Evolutionary conservation across 768 basidiomycete genomes (phyloP).

Genomic region (Mycena haematopus): DNA sequence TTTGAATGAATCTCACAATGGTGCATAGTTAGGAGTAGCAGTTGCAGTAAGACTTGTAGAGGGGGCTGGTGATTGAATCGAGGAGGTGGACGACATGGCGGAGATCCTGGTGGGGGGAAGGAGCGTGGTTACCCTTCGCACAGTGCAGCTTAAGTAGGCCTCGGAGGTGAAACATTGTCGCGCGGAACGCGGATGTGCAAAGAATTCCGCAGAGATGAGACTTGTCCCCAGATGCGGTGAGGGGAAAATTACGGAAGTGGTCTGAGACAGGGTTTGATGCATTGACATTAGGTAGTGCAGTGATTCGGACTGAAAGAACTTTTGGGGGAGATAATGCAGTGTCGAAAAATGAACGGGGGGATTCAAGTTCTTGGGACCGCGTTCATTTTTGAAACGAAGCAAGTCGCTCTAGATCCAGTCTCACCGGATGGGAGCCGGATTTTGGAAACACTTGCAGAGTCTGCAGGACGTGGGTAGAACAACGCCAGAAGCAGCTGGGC

Average conservation of each 20-base stretch:
- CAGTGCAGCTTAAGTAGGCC: background rate
- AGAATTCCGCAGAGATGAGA: background rate
- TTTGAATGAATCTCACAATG: background rate
- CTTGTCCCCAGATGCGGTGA: background rate
- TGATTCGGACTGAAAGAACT: too few relatives aligned
- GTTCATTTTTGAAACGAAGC: too few relatives aligned
- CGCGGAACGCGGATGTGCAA: slow-evolving; percentile 4
- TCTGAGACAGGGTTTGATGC: too few relatives aligned
- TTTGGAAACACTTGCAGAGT: too few relatives aligned
- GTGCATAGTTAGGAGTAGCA: background rate
- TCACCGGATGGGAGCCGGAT: too few relatives aligned
- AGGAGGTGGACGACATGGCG: background rate
- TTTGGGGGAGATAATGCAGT: too few relatives aligned
- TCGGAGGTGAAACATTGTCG: background rate
- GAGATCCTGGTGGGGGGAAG: background rate
- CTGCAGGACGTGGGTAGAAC: too few relatives aligned
- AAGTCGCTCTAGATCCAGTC: too few relatives aligned
- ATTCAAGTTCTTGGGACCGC: too few relatives aligned
- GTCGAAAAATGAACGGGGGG: too few relatives aligned
- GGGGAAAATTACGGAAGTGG: background rate
- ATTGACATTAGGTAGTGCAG: too few relatives aligned
- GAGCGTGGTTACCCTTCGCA: background rate
- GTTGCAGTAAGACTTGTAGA: background rate
- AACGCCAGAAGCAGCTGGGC: too few relatives aligned
- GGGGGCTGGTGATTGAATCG: background rate